Percentiles rank a stretch among this genome's conserved stretches.
Conservation (phyloP, 2,329 filamentous ascomycete species). For the Herpotrichia juniperi region DNA sequence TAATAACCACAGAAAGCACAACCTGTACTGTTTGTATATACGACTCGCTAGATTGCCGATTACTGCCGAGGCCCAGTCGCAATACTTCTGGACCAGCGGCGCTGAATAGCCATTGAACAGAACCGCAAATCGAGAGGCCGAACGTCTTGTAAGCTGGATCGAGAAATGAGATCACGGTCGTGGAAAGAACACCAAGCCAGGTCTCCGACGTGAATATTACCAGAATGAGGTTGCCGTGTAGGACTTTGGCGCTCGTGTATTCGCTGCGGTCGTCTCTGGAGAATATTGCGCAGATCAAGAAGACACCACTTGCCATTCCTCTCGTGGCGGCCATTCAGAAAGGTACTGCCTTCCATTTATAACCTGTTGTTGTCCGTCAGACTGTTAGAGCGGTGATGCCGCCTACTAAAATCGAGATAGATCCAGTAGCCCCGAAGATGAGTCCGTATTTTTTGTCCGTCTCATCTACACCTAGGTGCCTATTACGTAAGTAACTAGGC, state of each 20-base stretch:
- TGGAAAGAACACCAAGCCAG: slow-evolving; percentile 25
- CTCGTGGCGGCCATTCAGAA: slow-evolving; percentile 26
- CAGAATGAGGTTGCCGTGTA: slow-evolving; percentile 23
- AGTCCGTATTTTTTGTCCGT: slow-evolving; percentile 26
- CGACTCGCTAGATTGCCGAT: background rate
- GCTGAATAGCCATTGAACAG: slow-evolving; percentile 8
- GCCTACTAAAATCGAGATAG: slow-evolving; percentile 26
- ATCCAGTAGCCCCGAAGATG: slow-evolving; percentile 30
- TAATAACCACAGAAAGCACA: background rate
- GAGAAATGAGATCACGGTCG: slow-evolving; percentile 18
- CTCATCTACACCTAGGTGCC: slow-evolving; percentile 18
- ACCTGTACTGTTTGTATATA: background rate
- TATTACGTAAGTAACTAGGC: slow-evolving; percentile 25
- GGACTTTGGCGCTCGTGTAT: background rate
- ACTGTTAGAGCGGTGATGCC: slow-evolving; percentile 18
- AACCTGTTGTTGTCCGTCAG: slow-evolving; percentile 13
- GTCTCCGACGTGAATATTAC: slow-evolving; percentile 27
- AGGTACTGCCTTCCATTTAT: slow-evolving; percentile 11
- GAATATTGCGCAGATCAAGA: slow-evolving; percentile 29
- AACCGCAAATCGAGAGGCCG: slow-evolving; percentile 19
- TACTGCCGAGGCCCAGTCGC: background rate
- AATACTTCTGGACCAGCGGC: background rate
- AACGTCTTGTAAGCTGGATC: slow-evolving; percentile 27
- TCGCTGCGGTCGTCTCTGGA: background rate
- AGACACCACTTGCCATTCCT: slow-evolving; percentile 29